phyloP scores from a whole-genome alignment of 164 flowering plant genomes.

The Berberis thunbergii region DNA sequence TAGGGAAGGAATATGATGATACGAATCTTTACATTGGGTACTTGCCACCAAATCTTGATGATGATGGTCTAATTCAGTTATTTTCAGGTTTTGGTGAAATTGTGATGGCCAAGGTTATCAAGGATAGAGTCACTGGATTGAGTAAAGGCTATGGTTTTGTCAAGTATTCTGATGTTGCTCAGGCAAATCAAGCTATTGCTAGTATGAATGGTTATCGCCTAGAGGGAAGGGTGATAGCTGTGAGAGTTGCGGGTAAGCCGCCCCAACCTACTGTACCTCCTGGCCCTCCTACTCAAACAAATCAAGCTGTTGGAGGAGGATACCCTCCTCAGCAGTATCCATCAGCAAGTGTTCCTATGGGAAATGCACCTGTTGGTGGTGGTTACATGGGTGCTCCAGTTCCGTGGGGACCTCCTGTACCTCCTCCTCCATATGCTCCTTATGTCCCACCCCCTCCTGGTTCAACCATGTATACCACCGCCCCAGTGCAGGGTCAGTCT shows the following conservation, averaged over 20 bases:
- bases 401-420: constrained; percentile 80
- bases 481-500: constrained; percentile 51
- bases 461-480: constrained; percentile 30
- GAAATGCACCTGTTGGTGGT: constrained; percentile 34
- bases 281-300: constrained; percentile 56
- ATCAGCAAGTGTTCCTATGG: constrained; percentile 45
- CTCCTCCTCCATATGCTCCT: constrained; percentile 52
- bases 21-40: constrained; percentile 86
- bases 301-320: constrained; percentile 41
- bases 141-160: constrained; percentile 99
- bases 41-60: constrained; percentile 85
- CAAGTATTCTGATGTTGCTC: constrained; percentile 70
- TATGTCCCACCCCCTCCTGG: constrained; percentile 69
- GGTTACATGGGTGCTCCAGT: constrained; percentile 57
- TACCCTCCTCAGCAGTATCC: constrained; percentile 78
- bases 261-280: constrained; percentile 79
- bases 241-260: constrained; percentile 93
- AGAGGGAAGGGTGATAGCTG: constrained; percentile 83
- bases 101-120: constrained; percentile 91
- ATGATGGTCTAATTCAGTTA: constrained; percentile 68
- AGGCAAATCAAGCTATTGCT: constrained; percentile 76
- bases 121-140: constrained; percentile 62
- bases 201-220: constrained; percentile 79
- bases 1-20: constrained; percentile 65
- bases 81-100: constrained; percentile 82